Evolutionary conservation across 352 stramenopile species (phyloP).

Genomic region (Pythium pyrilobum): DNA sequence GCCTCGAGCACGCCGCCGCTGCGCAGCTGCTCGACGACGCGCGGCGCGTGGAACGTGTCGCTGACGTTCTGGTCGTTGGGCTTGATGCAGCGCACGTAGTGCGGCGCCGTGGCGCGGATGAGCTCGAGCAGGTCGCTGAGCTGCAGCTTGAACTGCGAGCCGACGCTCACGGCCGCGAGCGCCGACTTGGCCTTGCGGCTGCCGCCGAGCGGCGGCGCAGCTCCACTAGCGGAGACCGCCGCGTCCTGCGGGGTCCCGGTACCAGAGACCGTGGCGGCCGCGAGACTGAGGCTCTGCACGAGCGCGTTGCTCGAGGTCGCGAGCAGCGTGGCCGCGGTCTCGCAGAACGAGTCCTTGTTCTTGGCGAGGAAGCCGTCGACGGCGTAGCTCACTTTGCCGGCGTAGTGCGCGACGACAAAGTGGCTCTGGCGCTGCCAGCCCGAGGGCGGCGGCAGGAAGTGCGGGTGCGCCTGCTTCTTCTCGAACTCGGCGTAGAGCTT

Average conservation of each 20-base stretch:
- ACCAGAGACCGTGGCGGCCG: no score
- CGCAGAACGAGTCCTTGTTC: conserved; percentile 88
- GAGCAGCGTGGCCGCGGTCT: conserved; percentile 54
- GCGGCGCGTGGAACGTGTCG: conserved; percentile 67
- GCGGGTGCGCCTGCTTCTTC: conserved; percentile 43
- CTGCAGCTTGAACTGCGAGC: conserved; percentile 93
- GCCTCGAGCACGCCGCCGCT: conserved; percentile 85
- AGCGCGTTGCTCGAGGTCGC: conserved; percentile 52
- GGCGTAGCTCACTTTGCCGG: conserved; percentile 74
- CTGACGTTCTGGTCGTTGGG: conserved; percentile 90
- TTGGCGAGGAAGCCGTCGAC: conserved; percentile 84
- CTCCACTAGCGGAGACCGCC: no score
- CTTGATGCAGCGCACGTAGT: conserved; percentile 99
- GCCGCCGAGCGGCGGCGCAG: no score
- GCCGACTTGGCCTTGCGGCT: conserved; percentile 28
- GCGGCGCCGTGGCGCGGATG: conserved; percentile 93
- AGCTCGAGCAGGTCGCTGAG: conserved; percentile 91
- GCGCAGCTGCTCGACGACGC: conserved; percentile 81
- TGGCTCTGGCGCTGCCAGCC: conserved; percentile 51
- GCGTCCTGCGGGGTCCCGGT: no score
- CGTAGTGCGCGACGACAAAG: conserved; percentile 87
- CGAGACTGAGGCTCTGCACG: conserved; percentile 42
- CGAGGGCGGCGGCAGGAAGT: conserved; percentile 41
- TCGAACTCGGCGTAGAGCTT: conserved; percentile 78
- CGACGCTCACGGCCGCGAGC: conserved; percentile 67